Conservation (phyloP, 176 grass and related monocot genomes). For the Bolboschoenus planiculmis region DNA sequence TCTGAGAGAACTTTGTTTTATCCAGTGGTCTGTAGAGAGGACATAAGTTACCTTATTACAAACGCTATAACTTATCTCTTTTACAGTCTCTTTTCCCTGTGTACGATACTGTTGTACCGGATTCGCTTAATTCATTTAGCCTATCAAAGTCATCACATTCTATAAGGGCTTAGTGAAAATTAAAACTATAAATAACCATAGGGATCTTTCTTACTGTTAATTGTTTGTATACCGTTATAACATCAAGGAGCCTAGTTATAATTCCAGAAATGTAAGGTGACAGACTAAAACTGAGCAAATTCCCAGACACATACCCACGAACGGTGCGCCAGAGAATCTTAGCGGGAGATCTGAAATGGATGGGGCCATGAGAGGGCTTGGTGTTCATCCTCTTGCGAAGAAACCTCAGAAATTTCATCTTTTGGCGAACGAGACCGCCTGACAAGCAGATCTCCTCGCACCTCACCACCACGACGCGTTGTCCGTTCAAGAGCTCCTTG, state of each 20-base stretch:
- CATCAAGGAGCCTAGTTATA: neutral
- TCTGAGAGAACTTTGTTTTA: no score
- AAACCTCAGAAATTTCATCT: constrained; percentile 96
- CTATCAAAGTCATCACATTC: neutral
- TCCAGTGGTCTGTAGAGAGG: neutral
- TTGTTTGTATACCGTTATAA: neutral
- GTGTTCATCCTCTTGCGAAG: constrained; percentile 97
- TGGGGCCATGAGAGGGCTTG: constrained; percentile 85
- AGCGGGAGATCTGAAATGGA: constrained; percentile 76
- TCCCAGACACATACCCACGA: constrained; percentile 39
- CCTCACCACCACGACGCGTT: constrained; percentile 73
- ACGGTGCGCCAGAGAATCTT: constrained; percentile 94
- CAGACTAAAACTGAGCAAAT: neutral
- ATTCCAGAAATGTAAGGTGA: neutral
- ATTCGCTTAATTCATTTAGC: neutral
- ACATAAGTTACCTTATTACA: neutral
- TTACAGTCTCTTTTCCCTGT: neutral
- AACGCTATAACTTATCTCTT: neutral
- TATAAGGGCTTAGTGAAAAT: neutral
- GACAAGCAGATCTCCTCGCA: constrained; percentile 97
- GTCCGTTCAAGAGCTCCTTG: constrained; percentile 88
- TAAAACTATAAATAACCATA: neutral
- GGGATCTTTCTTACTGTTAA: neutral
- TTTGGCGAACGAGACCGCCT: constrained; percentile 77
- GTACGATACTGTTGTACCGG: neutral